phyloP scores from a whole-genome alignment of 2,329 filamentous ascomycete genomes.

The Aureobasidium sp. region DNA sequence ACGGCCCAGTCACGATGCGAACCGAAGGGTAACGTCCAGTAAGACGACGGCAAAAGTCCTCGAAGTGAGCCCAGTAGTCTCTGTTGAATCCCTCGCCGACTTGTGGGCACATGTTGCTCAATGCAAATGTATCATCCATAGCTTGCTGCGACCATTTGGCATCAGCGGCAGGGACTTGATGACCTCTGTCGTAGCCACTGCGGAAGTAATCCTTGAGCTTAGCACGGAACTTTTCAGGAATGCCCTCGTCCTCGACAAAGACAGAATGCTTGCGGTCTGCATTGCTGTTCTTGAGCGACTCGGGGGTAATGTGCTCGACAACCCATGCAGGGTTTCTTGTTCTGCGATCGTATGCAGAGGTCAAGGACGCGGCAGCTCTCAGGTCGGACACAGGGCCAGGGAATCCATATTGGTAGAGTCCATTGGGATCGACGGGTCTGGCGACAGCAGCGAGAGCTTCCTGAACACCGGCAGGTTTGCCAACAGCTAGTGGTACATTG shows the following conservation, averaged over 20 bases:
- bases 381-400: slow-evolving; percentile 84
- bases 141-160: slow-evolving; percentile 90
- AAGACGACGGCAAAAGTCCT: slow-evolving; percentile 87
- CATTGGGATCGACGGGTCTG: slow-evolving; percentile 39
- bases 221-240: slow-evolving; percentile 82
- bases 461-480: slow-evolving; percentile 14
- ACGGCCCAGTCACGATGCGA: slow-evolving; percentile 81
- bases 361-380: slow-evolving; percentile 64
- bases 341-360: slow-evolving; percentile 84
- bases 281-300: slow-evolving; percentile 64
- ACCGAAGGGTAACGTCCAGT: slow-evolving; percentile 77
- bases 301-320: slow-evolving; percentile 87
- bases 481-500: slow-evolving; percentile 15
- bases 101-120: slow-evolving; percentile 97
- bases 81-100: slow-evolving; percentile 97
- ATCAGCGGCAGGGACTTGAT: slow-evolving; percentile 95
- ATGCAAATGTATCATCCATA: slow-evolving; percentile 90
- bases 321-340: slow-evolving; percentile 89
- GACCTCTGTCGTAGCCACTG: slow-evolving; percentile 88
- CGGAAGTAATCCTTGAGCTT: slow-evolving; percentile 91
- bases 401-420: slow-evolving; percentile 58
- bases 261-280: slow-evolving; percentile 76
- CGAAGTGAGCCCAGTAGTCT: slow-evolving; percentile 98
- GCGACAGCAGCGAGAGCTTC: slow-evolving; percentile 18
- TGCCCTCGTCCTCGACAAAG: slow-evolving; percentile 71